Percentiles rank a stretch among this genome's conserved stretches.
Conservation (phyloP, 176 grass and related monocot species). For the Carex cristatella region DNA sequence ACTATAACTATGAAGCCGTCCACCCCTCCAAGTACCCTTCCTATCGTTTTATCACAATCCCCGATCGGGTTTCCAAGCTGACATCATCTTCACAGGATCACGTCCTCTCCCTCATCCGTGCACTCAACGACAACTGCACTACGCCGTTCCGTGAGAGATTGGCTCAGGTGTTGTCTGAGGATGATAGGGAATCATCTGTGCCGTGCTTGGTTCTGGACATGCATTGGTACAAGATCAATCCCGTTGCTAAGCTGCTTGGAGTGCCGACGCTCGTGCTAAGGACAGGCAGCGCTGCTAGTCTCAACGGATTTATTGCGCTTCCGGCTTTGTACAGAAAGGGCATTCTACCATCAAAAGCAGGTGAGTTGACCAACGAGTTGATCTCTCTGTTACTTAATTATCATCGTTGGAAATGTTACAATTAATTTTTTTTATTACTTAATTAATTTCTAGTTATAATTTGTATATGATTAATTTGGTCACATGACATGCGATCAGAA, state of each 20-base stretch:
- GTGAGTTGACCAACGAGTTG: not conserved
- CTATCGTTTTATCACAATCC: not conserved
- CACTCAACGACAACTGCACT: not conserved
- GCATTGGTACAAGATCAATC: slow-evolving; percentile 16
- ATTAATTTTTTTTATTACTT: not conserved
- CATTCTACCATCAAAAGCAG: slow-evolving; percentile 7
- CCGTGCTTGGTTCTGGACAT: slow-evolving; percentile 26
- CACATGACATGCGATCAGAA: not conserved
- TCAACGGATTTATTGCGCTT: not conserved
- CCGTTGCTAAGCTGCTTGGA: not conserved
- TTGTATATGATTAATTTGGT: not conserved
- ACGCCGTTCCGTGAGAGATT: slow-evolving; percentile 1
- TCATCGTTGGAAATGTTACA: not conserved
- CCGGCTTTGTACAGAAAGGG: slow-evolving; percentile 23
- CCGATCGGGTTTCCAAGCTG: not conserved
- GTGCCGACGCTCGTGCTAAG: slow-evolving; percentile 22
- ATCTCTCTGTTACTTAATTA: not conserved
- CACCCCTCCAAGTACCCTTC: not conserved
- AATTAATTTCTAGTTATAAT: too few species aligned
- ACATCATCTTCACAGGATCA: slow-evolving; percentile 1
- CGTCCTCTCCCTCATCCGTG: not conserved
- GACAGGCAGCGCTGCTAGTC: slow-evolving; percentile 19
- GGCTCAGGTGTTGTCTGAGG: not conserved
- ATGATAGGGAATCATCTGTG: not conserved
- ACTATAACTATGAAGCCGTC: not conserved